Base-by-base conservation (phyloP, 352 stramenopile species). In the Phytophthora cactorum region DNA sequence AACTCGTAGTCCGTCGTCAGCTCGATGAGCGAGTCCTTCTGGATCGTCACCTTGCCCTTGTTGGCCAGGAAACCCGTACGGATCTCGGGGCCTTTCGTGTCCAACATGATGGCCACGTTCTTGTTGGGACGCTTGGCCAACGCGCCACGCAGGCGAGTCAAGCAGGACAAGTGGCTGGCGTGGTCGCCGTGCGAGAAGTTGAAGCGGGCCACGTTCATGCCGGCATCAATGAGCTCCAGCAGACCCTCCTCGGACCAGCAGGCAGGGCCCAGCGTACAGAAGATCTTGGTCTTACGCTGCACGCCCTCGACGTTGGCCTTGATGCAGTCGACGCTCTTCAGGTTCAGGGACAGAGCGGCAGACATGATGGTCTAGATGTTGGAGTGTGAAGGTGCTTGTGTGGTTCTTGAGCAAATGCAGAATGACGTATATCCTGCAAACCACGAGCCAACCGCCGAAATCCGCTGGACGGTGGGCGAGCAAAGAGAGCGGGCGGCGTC, bases 161-260 rank as follows among this genome's bases (percentile, higher is more conserved):
- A 72, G 28, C 75, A 87, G 53, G 88, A 77, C 53, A 72, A 65
- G 72, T 94, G 86, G 46, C 65, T 95, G 62, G 97, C 93, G 63
- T 97, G 94, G 53, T 98, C 98, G 44, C 97, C 98, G 80, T 99
- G 98, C 44, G 95, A 99, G 78, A 99, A 99, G 81, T 99, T 99
- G 60, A 99, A 87, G 47, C 98, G 89, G 74, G 98, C 98, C 14
- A 99, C 88, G 66, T 96, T 97, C 94, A 99, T 98, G 66, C 97
- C 97, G 54, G 79, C 81, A 70, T 93, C 85, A 55, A 93, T 88
- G 39, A 93, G 77, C 52, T 95, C 66, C 88, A 96, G 28, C 96
- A 99, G 83, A 46, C 75, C 95, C 29, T 97, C 90, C 36, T 99
- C 93, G 25, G 90, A 91, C 96, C 97, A 99, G 63, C 87, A 97